These are phyloP conservation scores for Pseudogymnoascus pannorum DNA, from an alignment of 2,329 filamentous ascomycete genomes.

Conservation along the genomic window DNA sequence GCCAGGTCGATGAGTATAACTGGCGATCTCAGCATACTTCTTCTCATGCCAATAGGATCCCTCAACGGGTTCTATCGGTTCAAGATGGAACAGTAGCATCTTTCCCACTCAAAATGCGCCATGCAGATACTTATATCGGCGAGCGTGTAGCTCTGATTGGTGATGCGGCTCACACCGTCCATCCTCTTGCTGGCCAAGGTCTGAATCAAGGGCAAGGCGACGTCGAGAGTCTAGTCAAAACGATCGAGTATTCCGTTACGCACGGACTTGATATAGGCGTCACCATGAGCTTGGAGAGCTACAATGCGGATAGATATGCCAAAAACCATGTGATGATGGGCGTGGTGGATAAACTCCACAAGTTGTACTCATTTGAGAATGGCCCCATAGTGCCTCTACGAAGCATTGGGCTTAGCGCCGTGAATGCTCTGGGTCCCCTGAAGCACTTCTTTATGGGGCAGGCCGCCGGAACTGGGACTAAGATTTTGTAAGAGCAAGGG, in stretches of 20 bases:
- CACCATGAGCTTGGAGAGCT: slow-evolving; percentile 69
- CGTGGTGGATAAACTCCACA: slow-evolving; percentile 84
- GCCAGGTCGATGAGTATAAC: slow-evolving; percentile 66
- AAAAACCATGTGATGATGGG: slow-evolving; percentile 74
- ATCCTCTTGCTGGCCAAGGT: slow-evolving; percentile 90
- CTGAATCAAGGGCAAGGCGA: slow-evolving; percentile 91
- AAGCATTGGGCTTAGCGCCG: slow-evolving; percentile 66
- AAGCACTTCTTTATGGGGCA: slow-evolving; percentile 84
- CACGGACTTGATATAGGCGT: slow-evolving; percentile 86
- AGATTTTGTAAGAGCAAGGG: slow-evolving; percentile 30
- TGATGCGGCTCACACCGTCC: slow-evolving; percentile 90
- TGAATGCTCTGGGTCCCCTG: slow-evolving; percentile 66
- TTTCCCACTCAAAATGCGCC: slow-evolving; percentile 84
- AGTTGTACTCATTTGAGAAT: slow-evolving; percentile 74
- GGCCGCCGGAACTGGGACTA: slow-evolving; percentile 48
- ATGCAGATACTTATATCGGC: slow-evolving; percentile 87
- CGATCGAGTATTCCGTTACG: slow-evolving; percentile 67
- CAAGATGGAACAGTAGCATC: slow-evolving; percentile 77
- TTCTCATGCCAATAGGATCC: slow-evolving; percentile 47
- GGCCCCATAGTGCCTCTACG: slow-evolving; percentile 75
- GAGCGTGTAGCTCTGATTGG: slow-evolving; percentile 89
- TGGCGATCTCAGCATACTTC: slow-evolving; percentile 74
- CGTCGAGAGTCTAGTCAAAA: slow-evolving; percentile 67
- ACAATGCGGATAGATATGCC: slow-evolving; percentile 73
- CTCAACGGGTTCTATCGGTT: slow-evolving; percentile 59